These are phyloP conservation scores for Podospora pseudopauciseta DNA, from an alignment of 495 filamentous ascomycete genomes.

Conservation along the genomic window DNA sequence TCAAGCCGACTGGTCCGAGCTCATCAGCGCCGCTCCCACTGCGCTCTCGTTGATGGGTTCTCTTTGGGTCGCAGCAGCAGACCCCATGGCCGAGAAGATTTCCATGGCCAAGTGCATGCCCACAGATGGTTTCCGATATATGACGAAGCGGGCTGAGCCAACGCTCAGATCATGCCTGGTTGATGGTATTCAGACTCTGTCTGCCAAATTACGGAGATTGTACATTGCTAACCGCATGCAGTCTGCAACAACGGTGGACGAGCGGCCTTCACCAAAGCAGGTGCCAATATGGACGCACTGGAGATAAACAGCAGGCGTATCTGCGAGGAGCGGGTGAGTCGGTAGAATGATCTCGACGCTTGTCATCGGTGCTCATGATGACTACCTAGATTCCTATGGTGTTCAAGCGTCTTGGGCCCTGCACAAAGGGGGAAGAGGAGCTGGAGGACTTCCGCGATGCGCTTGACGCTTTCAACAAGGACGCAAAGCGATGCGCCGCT, in stretches of 20 bases:
- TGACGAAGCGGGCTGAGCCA: too few species aligned
- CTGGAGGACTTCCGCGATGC: slow-evolving; percentile 2
- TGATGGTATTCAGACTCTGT: too few species aligned
- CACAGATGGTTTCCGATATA: not conserved
- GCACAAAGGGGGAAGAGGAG: not conserved
- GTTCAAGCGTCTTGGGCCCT: slow-evolving; percentile 3
- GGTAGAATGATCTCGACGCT: not conserved
- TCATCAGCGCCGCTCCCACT: too few species aligned
- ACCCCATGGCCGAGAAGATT: too few species aligned
- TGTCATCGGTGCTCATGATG: not conserved
- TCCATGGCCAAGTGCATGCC: not conserved
- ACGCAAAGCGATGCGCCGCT: slow-evolving; percentile 3
- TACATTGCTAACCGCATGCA: too few species aligned
- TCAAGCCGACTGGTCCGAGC: too few species aligned
- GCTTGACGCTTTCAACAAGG: not conserved
- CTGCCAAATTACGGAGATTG: too few species aligned
- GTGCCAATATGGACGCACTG: slow-evolving; percentile 6
- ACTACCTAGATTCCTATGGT: slow-evolving; percentile 1
- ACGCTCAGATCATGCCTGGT: too few species aligned
- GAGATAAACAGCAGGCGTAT: slow-evolving; percentile 9
- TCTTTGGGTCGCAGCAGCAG: too few species aligned
- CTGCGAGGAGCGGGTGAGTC: slow-evolving; percentile 1
- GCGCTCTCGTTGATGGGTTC: too few species aligned
- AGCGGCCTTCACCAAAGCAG: slow-evolving; percentile 8
- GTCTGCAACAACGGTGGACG: slow-evolving; percentile 8